Conservation (phyloP, 2,329 filamentous ascomycete species). For the Blumeriella jaapii region DNA sequence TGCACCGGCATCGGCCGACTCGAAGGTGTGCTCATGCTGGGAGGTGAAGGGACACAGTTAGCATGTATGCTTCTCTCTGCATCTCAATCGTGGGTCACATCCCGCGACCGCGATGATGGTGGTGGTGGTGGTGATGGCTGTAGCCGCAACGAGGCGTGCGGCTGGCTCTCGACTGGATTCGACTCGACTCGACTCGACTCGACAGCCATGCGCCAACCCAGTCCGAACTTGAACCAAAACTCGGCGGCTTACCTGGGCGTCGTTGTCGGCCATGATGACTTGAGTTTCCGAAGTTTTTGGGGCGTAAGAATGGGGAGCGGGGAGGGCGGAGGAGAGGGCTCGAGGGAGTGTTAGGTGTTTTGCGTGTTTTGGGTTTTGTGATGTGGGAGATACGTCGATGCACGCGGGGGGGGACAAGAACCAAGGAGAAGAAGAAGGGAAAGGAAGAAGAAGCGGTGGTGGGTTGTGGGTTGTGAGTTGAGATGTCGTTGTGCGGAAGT, state of each 20-base stretch:
- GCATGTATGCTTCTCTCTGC: slow-evolving; percentile 4
- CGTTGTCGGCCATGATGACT: slow-evolving; percentile 46
- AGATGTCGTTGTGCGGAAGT: not conserved
- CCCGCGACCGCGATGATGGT: not conserved
- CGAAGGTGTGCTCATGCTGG: slow-evolving; percentile 57
- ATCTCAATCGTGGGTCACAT: no score
- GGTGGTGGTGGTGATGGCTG: not conserved
- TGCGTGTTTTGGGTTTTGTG: no score
- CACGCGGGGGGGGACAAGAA: no score
- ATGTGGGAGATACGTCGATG: not conserved
- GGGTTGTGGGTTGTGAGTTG: not conserved
- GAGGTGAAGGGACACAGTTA: slow-evolving; percentile 5
- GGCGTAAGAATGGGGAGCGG: slow-evolving; percentile 17
- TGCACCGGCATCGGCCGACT: slow-evolving; percentile 90
- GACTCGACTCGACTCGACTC: no score
- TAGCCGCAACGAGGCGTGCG: not conserved
- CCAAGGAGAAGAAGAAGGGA: slow-evolving; percentile 3
- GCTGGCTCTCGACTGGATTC: no score
- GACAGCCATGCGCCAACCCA: no score
- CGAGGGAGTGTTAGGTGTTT: slow-evolving; percentile 7
- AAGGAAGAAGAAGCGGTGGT: slow-evolving; percentile 8
- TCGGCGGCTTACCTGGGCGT: slow-evolving; percentile 30
- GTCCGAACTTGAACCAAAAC: no score
- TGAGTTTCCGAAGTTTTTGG: slow-evolving; percentile 29
- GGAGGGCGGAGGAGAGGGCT: slow-evolving; percentile 6